A percentile compares a stretch with the other conserved stretches of the same genome.
phyloP scores from a whole-genome alignment of 1,284 basidiomycete genomes.

The Moesziomyces sp. region DNA sequence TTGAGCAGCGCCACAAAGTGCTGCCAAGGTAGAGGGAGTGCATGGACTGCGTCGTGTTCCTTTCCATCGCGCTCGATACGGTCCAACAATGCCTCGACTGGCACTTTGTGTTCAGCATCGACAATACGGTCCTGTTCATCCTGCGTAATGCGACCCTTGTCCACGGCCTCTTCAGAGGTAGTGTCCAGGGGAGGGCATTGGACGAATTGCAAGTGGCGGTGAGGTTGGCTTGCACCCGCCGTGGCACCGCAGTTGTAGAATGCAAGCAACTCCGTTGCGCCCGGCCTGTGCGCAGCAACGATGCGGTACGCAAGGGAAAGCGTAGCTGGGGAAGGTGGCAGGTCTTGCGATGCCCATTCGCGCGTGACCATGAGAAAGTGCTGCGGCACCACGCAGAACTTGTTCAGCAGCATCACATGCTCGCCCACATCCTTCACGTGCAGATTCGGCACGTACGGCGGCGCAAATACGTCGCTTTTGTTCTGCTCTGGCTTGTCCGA shows the following conservation, averaged over 20 bases:
- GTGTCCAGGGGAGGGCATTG: conserved; percentile 44
- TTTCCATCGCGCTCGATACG: conserved; percentile 60
- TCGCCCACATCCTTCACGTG: conserved; percentile 54
- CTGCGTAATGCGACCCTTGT: neutral
- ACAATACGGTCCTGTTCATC: conserved; percentile 34
- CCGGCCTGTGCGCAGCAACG: conserved; percentile 30
- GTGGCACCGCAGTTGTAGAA: conserved; percentile 65
- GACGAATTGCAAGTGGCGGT: conserved; percentile 64
- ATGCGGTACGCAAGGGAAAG: conserved; percentile 57
- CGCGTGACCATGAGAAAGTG: conserved; percentile 64
- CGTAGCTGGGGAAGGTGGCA: conserved; percentile 58
- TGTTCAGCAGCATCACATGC: conserved; percentile 63
- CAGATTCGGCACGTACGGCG: conserved; percentile 65
- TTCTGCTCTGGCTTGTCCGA: conserved; percentile 49
- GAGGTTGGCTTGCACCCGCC: conserved; percentile 61
- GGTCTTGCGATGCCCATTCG: conserved; percentile 58
- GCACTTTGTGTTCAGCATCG: conserved; percentile 39
- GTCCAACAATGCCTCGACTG: conserved; percentile 58
- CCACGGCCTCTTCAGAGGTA: conserved; percentile 6
- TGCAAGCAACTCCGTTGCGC: conserved; percentile 44
- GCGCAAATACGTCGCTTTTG: conserved; percentile 60
- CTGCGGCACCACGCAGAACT: conserved; percentile 63
- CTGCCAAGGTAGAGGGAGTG: conserved; percentile 62
- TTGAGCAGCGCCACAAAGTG: conserved; percentile 62
- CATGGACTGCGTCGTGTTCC: conserved; percentile 54